A percentile compares a stretch with the other conserved stretches of the same genome.
These are phyloP conservation scores for Hygrophorus pudorinus DNA, from an alignment of 768 basidiomycete species.

Conservation along the genomic window DNA sequence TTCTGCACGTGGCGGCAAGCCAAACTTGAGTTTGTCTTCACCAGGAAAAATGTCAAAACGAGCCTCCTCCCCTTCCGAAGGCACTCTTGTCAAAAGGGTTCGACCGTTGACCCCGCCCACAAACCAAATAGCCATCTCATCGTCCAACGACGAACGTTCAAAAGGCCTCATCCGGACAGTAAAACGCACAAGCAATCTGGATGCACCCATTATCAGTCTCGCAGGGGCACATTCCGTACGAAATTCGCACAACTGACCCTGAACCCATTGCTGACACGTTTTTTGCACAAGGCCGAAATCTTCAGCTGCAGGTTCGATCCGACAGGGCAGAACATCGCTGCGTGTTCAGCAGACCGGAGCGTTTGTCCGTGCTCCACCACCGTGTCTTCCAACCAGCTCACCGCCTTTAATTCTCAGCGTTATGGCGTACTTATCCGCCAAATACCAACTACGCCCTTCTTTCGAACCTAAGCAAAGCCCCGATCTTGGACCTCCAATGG, in stretches of 20 bases:
- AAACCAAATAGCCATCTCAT: slow-evolving; percentile 71
- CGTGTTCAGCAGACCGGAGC: slow-evolving; percentile 81
- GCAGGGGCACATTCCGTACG: slow-evolving; percentile 79
- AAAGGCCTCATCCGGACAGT: slow-evolving; percentile 79
- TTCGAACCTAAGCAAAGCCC: slow-evolving; percentile 76
- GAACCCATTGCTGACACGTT: not conserved
- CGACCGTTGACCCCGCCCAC: slow-evolving; percentile 37
- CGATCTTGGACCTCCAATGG: slow-evolving; percentile 91
- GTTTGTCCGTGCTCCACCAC: slow-evolving; percentile 55
- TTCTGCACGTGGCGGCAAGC: too few species aligned
- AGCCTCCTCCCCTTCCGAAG: slow-evolving; percentile 44
- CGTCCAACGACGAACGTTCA: slow-evolving; percentile 58
- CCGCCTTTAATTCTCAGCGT: slow-evolving; percentile 31
- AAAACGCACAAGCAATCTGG: slow-evolving; percentile 85
- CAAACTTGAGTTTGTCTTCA: too few species aligned
- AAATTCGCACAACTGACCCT: slow-evolving; percentile 5
- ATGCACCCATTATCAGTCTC: slow-evolving; percentile 90
- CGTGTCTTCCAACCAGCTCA: not conserved
- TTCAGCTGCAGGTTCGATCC: slow-evolving; percentile 90
- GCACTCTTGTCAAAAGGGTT: slow-evolving; percentile 53
- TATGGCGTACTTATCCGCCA: slow-evolving; percentile 88
- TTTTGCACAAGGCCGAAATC: slow-evolving; percentile 55
- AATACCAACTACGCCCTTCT: slow-evolving; percentile 90
- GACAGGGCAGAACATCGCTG: slow-evolving; percentile 88
- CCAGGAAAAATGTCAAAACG: slow-evolving; percentile 57